These are phyloP conservation scores for Solanum sparsipilum DNA, from an alignment of 257 asterid genomes.

Conservation along the genomic window DNA sequence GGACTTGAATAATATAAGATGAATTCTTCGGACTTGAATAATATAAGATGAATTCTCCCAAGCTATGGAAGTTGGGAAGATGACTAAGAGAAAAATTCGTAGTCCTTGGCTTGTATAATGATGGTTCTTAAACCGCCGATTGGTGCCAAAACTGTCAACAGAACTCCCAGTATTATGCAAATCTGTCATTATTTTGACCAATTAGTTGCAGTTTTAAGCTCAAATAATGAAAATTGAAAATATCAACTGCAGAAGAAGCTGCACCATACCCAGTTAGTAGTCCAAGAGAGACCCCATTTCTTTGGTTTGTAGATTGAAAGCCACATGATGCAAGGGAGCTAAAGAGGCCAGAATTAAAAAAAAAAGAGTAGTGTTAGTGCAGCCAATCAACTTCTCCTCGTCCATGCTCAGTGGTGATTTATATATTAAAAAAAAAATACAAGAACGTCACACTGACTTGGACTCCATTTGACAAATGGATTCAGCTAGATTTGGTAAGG, in stretches of 20 bases:
- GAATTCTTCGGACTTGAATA: not conserved
- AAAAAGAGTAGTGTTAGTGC: not conserved
- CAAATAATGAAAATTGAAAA: not conserved
- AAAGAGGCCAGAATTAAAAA: not conserved
- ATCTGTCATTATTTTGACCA: slow-evolving; percentile 13
- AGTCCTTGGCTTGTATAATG: slow-evolving; percentile 25
- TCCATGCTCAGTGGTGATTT: no score
- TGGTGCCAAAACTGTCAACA: slow-evolving; percentile 33
- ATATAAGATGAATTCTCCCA: not conserved
- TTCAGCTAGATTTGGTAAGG: not conserved
- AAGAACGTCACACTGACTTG: no score
- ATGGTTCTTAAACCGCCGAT: slow-evolving; percentile 38
- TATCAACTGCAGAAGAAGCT: not conserved
- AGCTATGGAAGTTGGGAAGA: not conserved
- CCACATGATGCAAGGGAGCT: slow-evolving; percentile 48
- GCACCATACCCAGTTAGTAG: slow-evolving; percentile 29
- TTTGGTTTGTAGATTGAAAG: slow-evolving; percentile 30
- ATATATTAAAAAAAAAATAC: no score
- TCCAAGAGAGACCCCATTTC: slow-evolving; percentile 32
- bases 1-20: not conserved
- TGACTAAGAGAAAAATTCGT: slow-evolving; percentile 24
- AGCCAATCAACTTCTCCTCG: not conserved
- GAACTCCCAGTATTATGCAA: slow-evolving; percentile 34
- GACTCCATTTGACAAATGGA: no score
- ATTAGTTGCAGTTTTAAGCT: not conserved